Evolutionary conservation across 2,329 filamentous ascomycete species (phyloP).

Genomic region (Neonectria faginata): DNA sequence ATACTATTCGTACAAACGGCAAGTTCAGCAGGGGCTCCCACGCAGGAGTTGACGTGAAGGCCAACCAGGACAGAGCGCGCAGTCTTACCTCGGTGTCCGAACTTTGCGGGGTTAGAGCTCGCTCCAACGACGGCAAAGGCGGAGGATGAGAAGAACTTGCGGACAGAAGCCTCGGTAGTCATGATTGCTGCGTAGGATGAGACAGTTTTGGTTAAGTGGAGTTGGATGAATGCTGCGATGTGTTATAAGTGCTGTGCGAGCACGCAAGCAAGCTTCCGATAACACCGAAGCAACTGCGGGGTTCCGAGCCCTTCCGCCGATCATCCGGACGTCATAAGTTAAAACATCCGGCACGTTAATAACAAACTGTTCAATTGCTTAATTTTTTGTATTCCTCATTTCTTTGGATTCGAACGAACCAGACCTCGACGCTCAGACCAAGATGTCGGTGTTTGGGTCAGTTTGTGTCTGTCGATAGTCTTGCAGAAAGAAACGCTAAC

Average conservation of each 20-base stretch:
- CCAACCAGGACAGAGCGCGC: constrained; percentile 32
- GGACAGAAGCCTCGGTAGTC: constrained; percentile 77
- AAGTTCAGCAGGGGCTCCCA: constrained; percentile 10
- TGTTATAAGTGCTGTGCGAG: constrained; percentile 22
- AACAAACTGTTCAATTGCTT: constrained; percentile 8
- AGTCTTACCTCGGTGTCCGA: constrained; percentile 81
- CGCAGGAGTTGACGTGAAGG: neutral
- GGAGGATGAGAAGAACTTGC: constrained; percentile 82
- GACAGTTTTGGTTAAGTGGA: neutral
- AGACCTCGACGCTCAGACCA: neutral
- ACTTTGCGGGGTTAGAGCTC: constrained; percentile 85
- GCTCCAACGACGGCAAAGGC: constrained; percentile 91
- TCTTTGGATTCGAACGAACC: neutral
- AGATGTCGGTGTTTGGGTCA: constrained; percentile 45
- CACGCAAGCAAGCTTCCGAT: constrained; percentile 23
- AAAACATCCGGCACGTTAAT: constrained; percentile 1
- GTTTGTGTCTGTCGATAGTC: constrained; percentile 18
- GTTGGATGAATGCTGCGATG: constrained; percentile 4
- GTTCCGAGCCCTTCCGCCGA: constrained; percentile 38
- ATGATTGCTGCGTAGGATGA: constrained; percentile 52
- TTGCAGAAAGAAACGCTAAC: constrained; percentile 6
- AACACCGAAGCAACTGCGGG: constrained; percentile 37
- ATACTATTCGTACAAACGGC: constrained; percentile 67
- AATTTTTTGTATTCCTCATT: neutral
- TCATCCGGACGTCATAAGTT: constrained; percentile 2